Percentiles rank a stretch among this genome's conserved stretches.
phyloP scores from a whole-genome alignment of 2,329 filamentous ascomycete genomes.

The Pseudogymnoascus sp. region DNA sequence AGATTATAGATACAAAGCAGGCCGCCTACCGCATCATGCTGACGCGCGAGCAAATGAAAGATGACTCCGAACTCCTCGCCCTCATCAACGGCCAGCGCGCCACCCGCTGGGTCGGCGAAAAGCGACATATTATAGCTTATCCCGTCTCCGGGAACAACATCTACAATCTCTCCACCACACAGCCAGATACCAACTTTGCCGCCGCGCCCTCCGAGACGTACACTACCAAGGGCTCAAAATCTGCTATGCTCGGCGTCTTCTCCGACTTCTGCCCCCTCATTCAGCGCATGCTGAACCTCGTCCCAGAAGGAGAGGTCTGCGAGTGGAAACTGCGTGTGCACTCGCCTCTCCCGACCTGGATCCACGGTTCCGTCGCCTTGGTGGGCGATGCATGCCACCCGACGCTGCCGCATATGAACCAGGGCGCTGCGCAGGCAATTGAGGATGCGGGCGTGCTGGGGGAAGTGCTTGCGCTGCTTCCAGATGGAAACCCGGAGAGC shows the following conservation, averaged over 20 bases:
- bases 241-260: conserved; percentile 53
- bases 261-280: conserved; percentile 52
- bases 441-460: conserved; percentile 57
- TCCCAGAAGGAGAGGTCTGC: conserved; percentile 53
- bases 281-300: conserved; percentile 49
- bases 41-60: conserved; percentile 54
- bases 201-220: conserved; percentile 50
- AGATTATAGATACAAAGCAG: conserved; percentile 62
- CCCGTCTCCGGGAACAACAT: conserved; percentile 58
- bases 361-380: conserved; percentile 46
- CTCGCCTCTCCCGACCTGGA: conserved; percentile 48
- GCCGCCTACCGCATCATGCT: conserved; percentile 76
- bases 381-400: conserved; percentile 60
- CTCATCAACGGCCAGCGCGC: conserved; percentile 60
- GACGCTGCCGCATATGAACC: conserved; percentile 57
- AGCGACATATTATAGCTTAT: conserved; percentile 71
- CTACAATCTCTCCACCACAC: conserved; percentile 56
- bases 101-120: conserved; percentile 68
- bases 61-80: conserved; percentile 58
- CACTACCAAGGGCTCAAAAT: conserved; percentile 54
- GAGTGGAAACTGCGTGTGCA: conserved; percentile 58
- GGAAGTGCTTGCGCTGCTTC: conserved; percentile 39
- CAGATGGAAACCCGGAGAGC: conserved; percentile 29
- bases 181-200: conserved; percentile 54
- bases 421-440: conserved; percentile 60